A percentile compares a stretch with the other conserved stretches of the same genome.
Evolutionary conservation across 2,329 filamentous ascomycete species (phyloP).

Genomic region (Aplosporella prunicola): DNA sequence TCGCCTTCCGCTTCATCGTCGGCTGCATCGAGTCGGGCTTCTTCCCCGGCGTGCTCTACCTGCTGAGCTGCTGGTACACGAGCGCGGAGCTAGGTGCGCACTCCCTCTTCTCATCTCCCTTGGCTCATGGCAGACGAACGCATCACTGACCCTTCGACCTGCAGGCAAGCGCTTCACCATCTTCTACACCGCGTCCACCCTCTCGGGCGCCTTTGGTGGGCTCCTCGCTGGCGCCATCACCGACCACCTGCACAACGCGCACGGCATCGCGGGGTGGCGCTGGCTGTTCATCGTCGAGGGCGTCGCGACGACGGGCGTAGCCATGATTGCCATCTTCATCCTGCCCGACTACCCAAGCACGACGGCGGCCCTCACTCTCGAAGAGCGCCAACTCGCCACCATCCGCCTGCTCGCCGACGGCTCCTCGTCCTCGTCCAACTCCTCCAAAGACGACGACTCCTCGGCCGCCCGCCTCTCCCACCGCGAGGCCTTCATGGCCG

Average conservation of each 20-base stretch:
- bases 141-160: conserved; percentile 51
- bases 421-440: background rate
- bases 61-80: conserved; percentile 12
- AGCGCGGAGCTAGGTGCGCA: conserved; percentile 5
- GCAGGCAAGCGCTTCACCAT: conserved; percentile 53
- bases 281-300: conserved; percentile 31
- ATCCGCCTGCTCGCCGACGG: conserved; percentile 8
- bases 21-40: conserved; percentile 28
- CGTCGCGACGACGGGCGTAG: conserved; percentile 4
- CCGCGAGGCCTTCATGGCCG: conserved; percentile 7
- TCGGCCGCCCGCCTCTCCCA: conserved; percentile 4
- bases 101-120: conserved; percentile 19
- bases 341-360: conserved; percentile 52
- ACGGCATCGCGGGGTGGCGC: conserved; percentile 25
- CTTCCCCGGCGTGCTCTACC: conserved; percentile 10
- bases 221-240: conserved; percentile 49
- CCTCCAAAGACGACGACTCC: conserved; percentile 2
- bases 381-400: conserved; percentile 30
- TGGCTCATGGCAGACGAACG: conserved; percentile 51
- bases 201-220: conserved; percentile 52
- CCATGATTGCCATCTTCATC: conserved; percentile 31
- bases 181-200: conserved; percentile 49
- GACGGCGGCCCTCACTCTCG: conserved; percentile 48
- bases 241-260: conserved; percentile 43
- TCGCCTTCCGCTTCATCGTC: conserved; percentile 39